phyloP scores from a whole-genome alignment of 805 yeast species.

The Brettanomyces sp. region DNA sequence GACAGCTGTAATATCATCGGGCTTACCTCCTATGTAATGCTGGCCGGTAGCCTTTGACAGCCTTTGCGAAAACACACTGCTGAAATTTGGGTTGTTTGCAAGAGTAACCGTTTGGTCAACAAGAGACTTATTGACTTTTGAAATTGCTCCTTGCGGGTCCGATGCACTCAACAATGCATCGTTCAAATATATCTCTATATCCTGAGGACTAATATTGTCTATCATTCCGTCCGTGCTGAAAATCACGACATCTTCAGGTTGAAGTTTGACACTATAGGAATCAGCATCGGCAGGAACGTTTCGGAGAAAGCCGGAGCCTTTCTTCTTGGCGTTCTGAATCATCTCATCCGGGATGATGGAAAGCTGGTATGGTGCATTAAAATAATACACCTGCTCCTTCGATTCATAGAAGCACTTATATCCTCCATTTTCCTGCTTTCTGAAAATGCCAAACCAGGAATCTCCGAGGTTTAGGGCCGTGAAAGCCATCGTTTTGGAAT shows the following conservation, averaged over 20 bases:
- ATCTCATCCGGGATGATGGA: constrained; percentile 70
- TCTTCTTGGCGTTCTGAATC: constrained; percentile 39
- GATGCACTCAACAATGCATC: constrained; percentile 35
- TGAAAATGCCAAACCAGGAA: constrained; percentile 85
- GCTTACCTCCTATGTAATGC: constrained; percentile 82
- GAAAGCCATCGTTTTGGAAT: constrained; percentile 41
- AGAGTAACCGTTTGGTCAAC: constrained; percentile 59
- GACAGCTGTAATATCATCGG: constrained; percentile 86
- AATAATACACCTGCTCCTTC: constrained; percentile 71
- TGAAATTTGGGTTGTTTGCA: constrained; percentile 63
- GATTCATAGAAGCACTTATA: constrained; percentile 54
- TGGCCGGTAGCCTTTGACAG: constrained; percentile 57
- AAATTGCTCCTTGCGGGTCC: constrained; percentile 26
- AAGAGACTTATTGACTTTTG: constrained; percentile 41
- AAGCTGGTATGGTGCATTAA: constrained; percentile 88
- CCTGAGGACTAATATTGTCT: constrained; percentile 71
- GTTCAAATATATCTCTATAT: constrained; percentile 57
- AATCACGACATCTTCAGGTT: constrained; percentile 65
- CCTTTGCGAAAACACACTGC: constrained; percentile 82
- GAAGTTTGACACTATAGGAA: constrained; percentile 51
- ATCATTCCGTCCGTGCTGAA: constrained; percentile 93
- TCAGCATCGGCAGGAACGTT: constrained; percentile 68
- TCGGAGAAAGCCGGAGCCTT: constrained; percentile 56
- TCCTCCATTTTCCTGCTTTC: constrained; percentile 26
- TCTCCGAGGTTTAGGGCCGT: constrained; percentile 82